phyloP scores from a whole-genome alignment of 1,284 basidiomycete genomes.

The Sporisorium graminicola region DNA sequence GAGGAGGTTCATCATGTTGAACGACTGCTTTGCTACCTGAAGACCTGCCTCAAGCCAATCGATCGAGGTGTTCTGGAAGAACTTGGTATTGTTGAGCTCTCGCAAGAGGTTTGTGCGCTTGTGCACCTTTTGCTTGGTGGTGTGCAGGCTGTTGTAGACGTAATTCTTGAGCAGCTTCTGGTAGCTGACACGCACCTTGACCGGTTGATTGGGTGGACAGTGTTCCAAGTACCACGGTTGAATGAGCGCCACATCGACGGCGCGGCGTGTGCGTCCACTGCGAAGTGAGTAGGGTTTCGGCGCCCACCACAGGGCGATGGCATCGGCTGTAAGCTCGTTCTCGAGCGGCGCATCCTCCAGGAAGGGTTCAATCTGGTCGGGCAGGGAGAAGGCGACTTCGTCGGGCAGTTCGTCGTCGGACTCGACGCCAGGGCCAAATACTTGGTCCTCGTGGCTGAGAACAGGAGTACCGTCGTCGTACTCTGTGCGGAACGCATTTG shows the following conservation, averaged over 20 bases:
- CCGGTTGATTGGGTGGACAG: conserved; percentile 93
- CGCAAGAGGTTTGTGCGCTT: conserved; percentile 97
- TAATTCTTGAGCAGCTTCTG: conserved; percentile 98
- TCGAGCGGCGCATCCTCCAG: conserved; percentile 84
- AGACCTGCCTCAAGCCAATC: conserved; percentile 99
- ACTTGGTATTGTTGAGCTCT: conserved; percentile 96
- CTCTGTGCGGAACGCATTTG: conserved; percentile 53
- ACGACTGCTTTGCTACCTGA: conserved; percentile 97
- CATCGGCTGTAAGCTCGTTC: conserved; percentile 93
- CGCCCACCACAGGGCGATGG: conserved; percentile 98
- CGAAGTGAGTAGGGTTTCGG: conserved; percentile 94
- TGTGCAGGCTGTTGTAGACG: conserved; percentile 93
- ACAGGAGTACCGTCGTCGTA: conserved; percentile 64
- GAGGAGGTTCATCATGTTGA: conserved; percentile 98
- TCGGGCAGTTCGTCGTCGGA: conserved; percentile 71
- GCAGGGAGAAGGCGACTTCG: conserved; percentile 88
- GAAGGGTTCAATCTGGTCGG: conserved; percentile 86
- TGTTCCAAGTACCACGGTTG: conserved; percentile 97
- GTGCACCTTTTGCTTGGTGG: conserved; percentile 92
- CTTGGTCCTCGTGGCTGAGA: conserved; percentile 87
- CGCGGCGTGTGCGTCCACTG: conserved; percentile 90
- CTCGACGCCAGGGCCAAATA: conserved; percentile 86
- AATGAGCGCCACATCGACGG: conserved; percentile 93
- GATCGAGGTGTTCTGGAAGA: conserved; percentile 97
- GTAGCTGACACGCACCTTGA: conserved; percentile 98